A percentile compares a stretch with the other conserved stretches of the same genome.
phyloP scores from a whole-genome alignment of 176 grass and related monocot species.

The Eremochloa ophiuroides region DNA sequence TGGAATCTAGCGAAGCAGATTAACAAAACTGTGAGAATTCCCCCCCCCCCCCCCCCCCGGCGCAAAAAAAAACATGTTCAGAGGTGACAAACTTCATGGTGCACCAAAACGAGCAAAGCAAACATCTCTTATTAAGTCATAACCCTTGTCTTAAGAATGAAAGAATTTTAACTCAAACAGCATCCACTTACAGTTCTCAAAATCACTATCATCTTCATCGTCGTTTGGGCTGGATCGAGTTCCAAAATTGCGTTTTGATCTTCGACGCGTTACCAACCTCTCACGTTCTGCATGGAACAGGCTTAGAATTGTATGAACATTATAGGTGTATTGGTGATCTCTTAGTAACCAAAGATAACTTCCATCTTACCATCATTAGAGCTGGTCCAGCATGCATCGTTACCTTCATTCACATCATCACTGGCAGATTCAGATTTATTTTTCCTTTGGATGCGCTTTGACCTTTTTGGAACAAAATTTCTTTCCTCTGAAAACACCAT shows the following conservation, averaged over 20 bases:
- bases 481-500: conserved; percentile 2
- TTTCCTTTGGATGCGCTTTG: conserved; percentile 17
- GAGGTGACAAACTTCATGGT: conserved; percentile 2
- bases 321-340: not conserved
- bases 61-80: not conserved
- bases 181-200: conserved; percentile 11
- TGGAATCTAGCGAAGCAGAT: not conserved
- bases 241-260: conserved; percentile 32
- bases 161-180: not conserved
- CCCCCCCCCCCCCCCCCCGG: no score
- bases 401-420: not conserved
- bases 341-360: not conserved
- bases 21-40: not conserved
- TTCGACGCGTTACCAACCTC: not conserved
- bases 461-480: not conserved
- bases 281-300: conserved; percentile 26
- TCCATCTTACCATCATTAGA: conserved; percentile 21
- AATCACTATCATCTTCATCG: conserved; percentile 5
- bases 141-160: not conserved
- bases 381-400: not conserved
- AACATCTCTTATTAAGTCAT: not conserved
- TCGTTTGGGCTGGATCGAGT: not conserved
- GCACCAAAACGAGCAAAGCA: not conserved
- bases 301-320: not conserved
- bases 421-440: not conserved